These are phyloP conservation scores for Coffea canephora DNA, from an alignment of 257 asterid genomes.

Conservation along the genomic window DNA sequence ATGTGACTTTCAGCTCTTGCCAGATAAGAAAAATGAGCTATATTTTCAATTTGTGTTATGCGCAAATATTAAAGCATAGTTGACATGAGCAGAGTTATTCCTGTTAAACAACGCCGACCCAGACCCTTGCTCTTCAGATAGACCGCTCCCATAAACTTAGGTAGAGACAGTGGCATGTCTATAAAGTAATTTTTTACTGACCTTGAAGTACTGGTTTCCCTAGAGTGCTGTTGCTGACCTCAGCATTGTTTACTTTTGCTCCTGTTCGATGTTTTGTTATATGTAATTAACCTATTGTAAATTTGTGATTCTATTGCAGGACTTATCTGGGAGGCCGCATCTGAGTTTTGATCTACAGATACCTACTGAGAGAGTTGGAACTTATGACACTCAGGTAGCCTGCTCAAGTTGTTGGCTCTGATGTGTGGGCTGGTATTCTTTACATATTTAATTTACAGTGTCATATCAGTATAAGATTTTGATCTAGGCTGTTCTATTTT, in stretches of 20 bases:
- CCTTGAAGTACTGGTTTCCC: background rate
- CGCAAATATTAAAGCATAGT: no score
- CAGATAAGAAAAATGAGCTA: background rate
- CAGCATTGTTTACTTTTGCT: background rate
- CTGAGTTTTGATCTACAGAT: conserved; percentile 70
- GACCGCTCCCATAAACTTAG: background rate
- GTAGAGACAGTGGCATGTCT: background rate
- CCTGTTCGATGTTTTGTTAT: background rate
- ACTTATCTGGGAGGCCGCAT: conserved; percentile 95
- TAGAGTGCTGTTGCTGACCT: background rate
- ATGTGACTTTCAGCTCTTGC: background rate
- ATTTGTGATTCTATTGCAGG: conserved; percentile 39
- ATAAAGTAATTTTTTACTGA: background rate
- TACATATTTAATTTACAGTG: background rate
- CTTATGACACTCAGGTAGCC: conserved; percentile 81
- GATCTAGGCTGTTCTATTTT: no score
- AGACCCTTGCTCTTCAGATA: background rate
- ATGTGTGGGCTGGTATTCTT: background rate
- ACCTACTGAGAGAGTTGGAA: conserved; percentile 95
- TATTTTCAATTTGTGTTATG: background rate
- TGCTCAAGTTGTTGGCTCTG: conserved; percentile 6
- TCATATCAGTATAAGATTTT: background rate
- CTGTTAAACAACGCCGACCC: background rate
- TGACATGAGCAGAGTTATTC: background rate
- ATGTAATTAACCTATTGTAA: background rate